Evolutionary conservation across 2,329 filamentous ascomycete species (phyloP).

Genomic region (Graphilbum fragrans): DNA sequence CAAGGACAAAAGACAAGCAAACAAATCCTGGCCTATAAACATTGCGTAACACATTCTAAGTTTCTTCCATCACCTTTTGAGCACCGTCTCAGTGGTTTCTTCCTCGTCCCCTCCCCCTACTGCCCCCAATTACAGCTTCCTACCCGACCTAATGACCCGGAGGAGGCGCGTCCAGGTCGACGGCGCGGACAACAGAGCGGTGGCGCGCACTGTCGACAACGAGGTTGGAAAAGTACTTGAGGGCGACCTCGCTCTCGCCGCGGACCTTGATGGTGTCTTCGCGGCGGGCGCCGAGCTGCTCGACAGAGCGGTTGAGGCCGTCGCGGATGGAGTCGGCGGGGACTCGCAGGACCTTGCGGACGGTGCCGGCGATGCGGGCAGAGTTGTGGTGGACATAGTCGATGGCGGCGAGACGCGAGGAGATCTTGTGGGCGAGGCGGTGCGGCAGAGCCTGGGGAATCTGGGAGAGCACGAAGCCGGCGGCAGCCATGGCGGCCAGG

Average conservation of each 20-base stretch:
- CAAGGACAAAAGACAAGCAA: neutral
- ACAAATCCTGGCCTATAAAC: too few species aligned
- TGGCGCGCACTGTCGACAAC: conserved; percentile 51
- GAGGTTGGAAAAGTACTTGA: conserved; percentile 83
- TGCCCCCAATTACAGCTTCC: neutral
- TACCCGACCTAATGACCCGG: conserved; percentile 1
- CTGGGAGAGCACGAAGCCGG: conserved; percentile 71
- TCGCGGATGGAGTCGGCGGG: conserved; percentile 80
- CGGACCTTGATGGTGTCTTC: conserved; percentile 76
- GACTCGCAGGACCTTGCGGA: conserved; percentile 77
- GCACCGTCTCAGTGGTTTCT: neutral
- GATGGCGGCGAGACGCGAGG: conserved; percentile 63
- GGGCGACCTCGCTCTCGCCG: conserved; percentile 72
- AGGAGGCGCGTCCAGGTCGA: conserved; percentile 35
- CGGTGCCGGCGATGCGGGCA: conserved; percentile 68
- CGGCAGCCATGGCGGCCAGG: conserved; percentile 59
- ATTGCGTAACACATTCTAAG: neutral
- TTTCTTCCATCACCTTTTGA: neutral
- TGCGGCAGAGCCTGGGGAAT: conserved; percentile 83
- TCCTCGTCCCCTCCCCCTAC: neutral
- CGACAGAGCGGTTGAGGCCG: conserved; percentile 71
- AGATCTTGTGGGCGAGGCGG: conserved; percentile 75
- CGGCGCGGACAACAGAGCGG: conserved; percentile 32
- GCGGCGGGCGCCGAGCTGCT: conserved; percentile 66
- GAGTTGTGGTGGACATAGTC: conserved; percentile 92